Conservation (phyloP, 495 filamentous ascomycete genomes). For the Thozetella sp. region DNA sequence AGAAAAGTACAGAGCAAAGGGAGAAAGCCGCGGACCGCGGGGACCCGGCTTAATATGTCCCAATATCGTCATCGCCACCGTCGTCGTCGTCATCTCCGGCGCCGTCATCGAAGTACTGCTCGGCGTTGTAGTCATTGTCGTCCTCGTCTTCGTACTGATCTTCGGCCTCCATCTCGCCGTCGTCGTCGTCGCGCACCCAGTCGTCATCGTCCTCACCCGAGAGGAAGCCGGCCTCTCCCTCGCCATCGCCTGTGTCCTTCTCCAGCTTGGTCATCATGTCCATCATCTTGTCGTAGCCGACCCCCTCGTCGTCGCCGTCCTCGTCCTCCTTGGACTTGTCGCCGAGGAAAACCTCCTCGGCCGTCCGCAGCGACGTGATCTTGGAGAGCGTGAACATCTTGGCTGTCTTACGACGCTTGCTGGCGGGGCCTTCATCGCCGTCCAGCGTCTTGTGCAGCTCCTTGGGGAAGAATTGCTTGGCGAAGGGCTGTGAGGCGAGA, state of each 20-base stretch:
- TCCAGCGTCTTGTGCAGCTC: slow-evolving; percentile 54
- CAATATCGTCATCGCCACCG: slow-evolving; percentile 43
- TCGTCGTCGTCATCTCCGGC: slow-evolving; percentile 51
- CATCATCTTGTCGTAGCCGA: slow-evolving; percentile 29
- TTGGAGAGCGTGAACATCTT: slow-evolving; percentile 30
- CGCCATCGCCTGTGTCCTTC: slow-evolving; percentile 38
- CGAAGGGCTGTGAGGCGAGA: slow-evolving; percentile 39
- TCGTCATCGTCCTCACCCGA: slow-evolving; percentile 44
- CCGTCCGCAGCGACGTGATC: slow-evolving; percentile 28
- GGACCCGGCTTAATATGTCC: slow-evolving; percentile 18
- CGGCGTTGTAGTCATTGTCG: slow-evolving; percentile 57
- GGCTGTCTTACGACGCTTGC: slow-evolving; percentile 25
- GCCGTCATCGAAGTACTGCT: slow-evolving; percentile 54
- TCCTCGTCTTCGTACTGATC: slow-evolving; percentile 47
- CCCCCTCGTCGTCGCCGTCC: slow-evolving; percentile 15
- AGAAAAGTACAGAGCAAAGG: slow-evolving; percentile 8
- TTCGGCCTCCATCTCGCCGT: slow-evolving; percentile 42
- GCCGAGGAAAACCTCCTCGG: slow-evolving; percentile 29
- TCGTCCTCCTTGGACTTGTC: slow-evolving; percentile 14
- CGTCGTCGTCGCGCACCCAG: slow-evolving; percentile 36
- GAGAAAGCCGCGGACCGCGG: not conserved
- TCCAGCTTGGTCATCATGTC: slow-evolving; percentile 31
- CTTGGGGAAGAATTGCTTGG: slow-evolving; percentile 49
- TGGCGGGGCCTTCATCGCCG: slow-evolving; percentile 30
- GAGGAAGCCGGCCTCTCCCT: slow-evolving; percentile 33